Base-by-base conservation (phyloP, 2,329 filamentous ascomycete species). In the Aureobasidium mangrovei region DNA sequence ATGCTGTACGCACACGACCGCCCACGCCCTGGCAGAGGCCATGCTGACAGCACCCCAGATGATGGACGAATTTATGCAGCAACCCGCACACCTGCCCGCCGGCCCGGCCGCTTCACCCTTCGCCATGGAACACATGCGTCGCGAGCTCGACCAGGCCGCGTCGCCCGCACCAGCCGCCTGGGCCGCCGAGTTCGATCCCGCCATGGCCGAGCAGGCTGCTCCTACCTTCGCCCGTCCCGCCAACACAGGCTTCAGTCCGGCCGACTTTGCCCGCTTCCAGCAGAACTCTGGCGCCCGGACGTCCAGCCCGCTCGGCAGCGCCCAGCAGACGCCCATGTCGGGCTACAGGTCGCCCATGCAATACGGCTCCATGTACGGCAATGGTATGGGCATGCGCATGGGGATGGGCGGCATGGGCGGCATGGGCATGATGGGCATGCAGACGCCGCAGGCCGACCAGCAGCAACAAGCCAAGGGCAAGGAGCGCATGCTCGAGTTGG, bases 61-160 rank as follows among this genome's bases (percentile, higher is more conserved):
- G 85, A 88, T 95, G 82, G 90, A 94, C 65, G 85, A 89, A 57
- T 96, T 96, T 69, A 79, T 95, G 64, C 89, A 95, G 67, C 86
- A 93, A 65, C 82, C 81, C 53, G 83, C 75, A 32, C 80, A 81
- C 60, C 68, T 85, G 31, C 75, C 78, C 7, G 77, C 78, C 59
- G 76, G 72, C 2, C 72, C 75, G 32, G 72, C 74, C 8, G 73
- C 76, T 32, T 71, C 73, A n/a, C 78, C 81, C 0, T 84, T 84
- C 63, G 80, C 80, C 56, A 82, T 85, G 78, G 81, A 85, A 61
- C 80, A 83, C 60, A 77, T 85, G 74, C 75, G 81, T 58, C 74
- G 79, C 60, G 82, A 84, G 62, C 69, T 84, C 49, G 81, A 83
- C 62, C 77, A 78, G 54, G 72, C 77, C 59, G 72, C 77, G 60